phyloP scores from a whole-genome alignment of 352 stramenopile genomes.

The Globisporangium alternatum region DNA sequence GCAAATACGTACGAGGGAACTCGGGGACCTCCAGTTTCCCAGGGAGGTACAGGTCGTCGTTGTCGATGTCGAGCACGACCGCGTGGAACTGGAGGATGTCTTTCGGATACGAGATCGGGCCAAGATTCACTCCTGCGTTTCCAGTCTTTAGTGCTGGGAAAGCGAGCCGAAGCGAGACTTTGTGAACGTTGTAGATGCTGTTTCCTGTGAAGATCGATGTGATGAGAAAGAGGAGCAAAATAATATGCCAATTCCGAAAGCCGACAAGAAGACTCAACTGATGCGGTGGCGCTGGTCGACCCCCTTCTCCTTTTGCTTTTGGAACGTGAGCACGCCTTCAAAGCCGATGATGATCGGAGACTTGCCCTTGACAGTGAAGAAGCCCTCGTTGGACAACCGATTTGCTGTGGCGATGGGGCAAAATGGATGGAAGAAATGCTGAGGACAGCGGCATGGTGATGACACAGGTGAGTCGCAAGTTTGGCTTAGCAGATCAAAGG shows the following conservation, averaged over 20 bases:
- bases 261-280: conserved; percentile 21
- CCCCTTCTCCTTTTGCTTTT: conserved; percentile 42
- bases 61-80: conserved; percentile 64
- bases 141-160: conserved; percentile 9
- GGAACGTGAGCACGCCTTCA: conserved; percentile 41
- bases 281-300: conserved; percentile 61
- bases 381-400: conserved; percentile 27
- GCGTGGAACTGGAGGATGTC: conserved; percentile 47
- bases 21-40: conserved; percentile 63
- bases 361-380: conserved; percentile 28
- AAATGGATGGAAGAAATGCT: conserved; percentile 59
- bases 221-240: background rate
- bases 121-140: conserved; percentile 1
- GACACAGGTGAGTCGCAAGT: background rate
- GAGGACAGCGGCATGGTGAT: background rate
- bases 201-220: conserved; percentile 32
- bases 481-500: background rate
- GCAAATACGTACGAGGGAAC: conserved; percentile 49
- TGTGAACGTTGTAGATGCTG: conserved; percentile 69
- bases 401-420: conserved; percentile 39
- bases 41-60: conserved; percentile 66
- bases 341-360: conserved; percentile 53
- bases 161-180: conserved; percentile 41
- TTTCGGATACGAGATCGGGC: conserved; percentile 27
- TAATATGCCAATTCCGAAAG: background rate